phyloP scores from a whole-genome alignment of 2,329 filamentous ascomycete species.

The Botryosphaeria dothidea region DNA sequence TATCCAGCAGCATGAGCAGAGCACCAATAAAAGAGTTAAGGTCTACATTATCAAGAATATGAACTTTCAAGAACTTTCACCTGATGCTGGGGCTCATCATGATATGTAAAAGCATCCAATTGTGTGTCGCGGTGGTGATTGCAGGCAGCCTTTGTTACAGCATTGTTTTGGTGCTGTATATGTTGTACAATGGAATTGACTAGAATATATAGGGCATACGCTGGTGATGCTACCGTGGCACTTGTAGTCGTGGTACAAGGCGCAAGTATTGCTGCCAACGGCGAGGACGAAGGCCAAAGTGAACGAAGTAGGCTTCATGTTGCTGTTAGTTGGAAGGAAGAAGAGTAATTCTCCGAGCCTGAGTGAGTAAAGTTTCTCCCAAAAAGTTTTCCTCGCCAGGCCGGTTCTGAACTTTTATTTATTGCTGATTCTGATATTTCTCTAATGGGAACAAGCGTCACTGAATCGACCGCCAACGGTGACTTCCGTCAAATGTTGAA shows the following conservation, averaged over 20 bases:
- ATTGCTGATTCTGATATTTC: too few relatives aligned
- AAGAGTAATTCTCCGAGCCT: too few relatives aligned
- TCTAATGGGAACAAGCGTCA: too few relatives aligned
- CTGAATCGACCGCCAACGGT: too few relatives aligned
- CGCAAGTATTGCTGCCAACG: constrained; percentile 1
- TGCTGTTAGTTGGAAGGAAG: background rate
- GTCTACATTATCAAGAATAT: too few relatives aligned
- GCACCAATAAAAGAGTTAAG: background rate
- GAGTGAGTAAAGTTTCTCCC: too few relatives aligned
- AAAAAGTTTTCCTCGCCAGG: too few relatives aligned
- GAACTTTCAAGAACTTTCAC: background rate
- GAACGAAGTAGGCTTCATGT: background rate
- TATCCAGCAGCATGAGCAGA: background rate
- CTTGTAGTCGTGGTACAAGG: background rate
- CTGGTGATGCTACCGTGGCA: background rate
- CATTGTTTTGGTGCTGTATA: background rate
- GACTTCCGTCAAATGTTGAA: too few relatives aligned
- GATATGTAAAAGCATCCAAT: background rate
- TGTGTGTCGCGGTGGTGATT: background rate
- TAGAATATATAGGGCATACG: background rate
- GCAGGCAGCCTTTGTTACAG: background rate
- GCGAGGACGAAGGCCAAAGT: background rate
- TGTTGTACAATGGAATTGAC: background rate
- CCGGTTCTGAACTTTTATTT: too few relatives aligned
- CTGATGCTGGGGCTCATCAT: background rate